phyloP scores from a whole-genome alignment of 2,329 filamentous ascomycete genomes.

The Celoporthe dispersa region DNA sequence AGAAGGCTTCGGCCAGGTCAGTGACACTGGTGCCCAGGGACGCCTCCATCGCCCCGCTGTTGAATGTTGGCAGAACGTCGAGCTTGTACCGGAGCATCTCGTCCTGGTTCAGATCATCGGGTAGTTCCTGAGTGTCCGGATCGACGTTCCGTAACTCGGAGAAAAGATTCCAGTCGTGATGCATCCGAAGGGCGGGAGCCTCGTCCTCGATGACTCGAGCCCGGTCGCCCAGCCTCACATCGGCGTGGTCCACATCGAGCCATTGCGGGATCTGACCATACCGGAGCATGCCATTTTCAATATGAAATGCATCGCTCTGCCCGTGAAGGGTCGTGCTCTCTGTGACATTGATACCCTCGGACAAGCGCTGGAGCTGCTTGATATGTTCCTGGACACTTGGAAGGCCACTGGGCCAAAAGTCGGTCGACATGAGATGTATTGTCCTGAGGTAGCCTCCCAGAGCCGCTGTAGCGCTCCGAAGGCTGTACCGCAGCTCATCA shows the following conservation, averaged over 20 bases:
- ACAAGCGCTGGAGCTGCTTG: not conserved
- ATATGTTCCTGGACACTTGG: conserved; percentile 2
- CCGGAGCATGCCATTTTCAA: conserved; percentile 5
- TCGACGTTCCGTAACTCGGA: conserved; percentile 3
- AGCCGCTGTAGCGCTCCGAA: conserved; percentile 11
- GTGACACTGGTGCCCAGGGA: conserved; percentile 10
- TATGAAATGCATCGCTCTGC: conserved; percentile 12
- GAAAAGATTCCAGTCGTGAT: conserved; percentile 15
- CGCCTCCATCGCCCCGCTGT: conserved; percentile 15
- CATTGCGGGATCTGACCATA: conserved; percentile 12
- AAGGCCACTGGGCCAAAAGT: conserved; percentile 13
- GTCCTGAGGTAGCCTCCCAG: conserved; percentile 9
- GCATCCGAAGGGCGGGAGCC: conserved; percentile 9
- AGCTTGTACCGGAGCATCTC: conserved; percentile 8
- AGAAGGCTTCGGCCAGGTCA: conserved; percentile 13
- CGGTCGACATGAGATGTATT: conserved; percentile 12
- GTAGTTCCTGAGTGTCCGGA: not conserved
- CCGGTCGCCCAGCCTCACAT: conserved; percentile 11
- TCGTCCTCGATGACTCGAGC: conserved; percentile 7
- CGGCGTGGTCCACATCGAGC: not conserved
- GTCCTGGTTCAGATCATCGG: not conserved
- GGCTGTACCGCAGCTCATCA: conserved; percentile 10
- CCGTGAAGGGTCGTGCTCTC: not conserved
- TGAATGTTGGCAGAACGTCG: conserved; percentile 9
- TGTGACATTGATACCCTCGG: not conserved